Conservation (phyloP, 371 early-diverging fungal genomes). For the Circinella umbellata region DNA sequence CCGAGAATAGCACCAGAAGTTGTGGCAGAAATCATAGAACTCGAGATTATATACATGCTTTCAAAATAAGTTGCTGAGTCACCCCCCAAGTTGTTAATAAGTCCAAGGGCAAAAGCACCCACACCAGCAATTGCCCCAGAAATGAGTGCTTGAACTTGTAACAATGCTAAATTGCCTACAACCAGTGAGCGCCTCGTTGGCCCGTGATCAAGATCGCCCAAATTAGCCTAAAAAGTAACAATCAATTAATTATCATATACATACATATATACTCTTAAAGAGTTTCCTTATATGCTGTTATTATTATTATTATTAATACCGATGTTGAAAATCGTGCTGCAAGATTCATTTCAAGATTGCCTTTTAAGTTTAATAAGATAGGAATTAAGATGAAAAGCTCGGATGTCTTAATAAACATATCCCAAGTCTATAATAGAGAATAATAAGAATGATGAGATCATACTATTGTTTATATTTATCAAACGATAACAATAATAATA, state of each 20-base stretch:
- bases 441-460: conserved; percentile 21
- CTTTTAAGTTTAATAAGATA: conserved; percentile 82
- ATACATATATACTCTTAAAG: too few relatives aligned
- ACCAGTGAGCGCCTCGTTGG: conserved; percentile 55
- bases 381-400: conserved; percentile 87
- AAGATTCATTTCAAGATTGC: conserved; percentile 89
- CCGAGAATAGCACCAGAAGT: conserved; percentile 77
- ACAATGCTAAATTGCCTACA: conserved; percentile 68
- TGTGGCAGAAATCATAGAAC: conserved; percentile 73
- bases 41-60: conserved; percentile 67
- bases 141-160: conserved; percentile 74
- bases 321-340: conserved; percentile 83
- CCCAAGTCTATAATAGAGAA: conserved; percentile 56
- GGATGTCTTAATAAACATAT: conserved; percentile 68
- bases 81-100: conserved; percentile 57
- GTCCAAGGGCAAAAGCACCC: conserved; percentile 65
- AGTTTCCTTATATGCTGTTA: background rate
- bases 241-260: too few relatives aligned
- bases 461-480: conserved; percentile 78
- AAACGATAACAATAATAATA: conserved; percentile 30
- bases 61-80: conserved; percentile 50
- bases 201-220: conserved; percentile 66
- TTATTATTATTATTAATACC: conserved; percentile 38
- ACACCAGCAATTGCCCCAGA: conserved; percentile 74
- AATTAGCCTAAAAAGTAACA: conserved; percentile 54